phyloP scores from a whole-genome alignment of 768 basidiomycete genomes.

The Rhizopogon roseolus region DNA sequence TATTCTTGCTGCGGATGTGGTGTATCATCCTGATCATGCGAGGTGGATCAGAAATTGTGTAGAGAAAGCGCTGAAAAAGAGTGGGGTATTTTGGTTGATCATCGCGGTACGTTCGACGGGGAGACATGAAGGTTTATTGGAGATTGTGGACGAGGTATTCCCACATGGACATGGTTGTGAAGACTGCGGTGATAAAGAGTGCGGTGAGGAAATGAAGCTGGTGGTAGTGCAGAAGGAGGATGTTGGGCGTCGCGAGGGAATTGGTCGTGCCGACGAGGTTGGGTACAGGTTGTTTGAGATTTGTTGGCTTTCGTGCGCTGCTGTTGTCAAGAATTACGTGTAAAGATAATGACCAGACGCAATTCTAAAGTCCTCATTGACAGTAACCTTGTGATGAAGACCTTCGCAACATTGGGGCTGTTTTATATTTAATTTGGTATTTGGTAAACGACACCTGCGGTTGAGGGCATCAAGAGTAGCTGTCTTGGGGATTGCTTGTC shows the following conservation, averaged over 20 bases:
- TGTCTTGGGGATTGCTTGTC: no score
- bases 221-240: conserved; percentile 44
- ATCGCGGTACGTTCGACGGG: conserved; percentile 64
- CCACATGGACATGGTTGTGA: conserved; percentile 9
- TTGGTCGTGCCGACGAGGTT: conserved; percentile 66
- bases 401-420: no score
- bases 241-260: conserved; percentile 44
- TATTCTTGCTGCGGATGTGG: conserved; percentile 74
- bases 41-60: conserved; percentile 64
- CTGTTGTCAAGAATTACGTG: neutral
- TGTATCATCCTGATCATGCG: conserved; percentile 71
- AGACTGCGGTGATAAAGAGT: conserved; percentile 1
- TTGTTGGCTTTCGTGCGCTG: conserved; percentile 44
- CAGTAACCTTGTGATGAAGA: no score
- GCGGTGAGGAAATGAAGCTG: conserved; percentile 24
- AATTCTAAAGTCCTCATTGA: no score
- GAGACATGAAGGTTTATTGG: conserved; percentile 53
- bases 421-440: no score
- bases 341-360: no score
- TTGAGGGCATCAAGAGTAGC: no score
- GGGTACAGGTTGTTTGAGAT: conserved; percentile 69
- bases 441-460: no score
- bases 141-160: conserved; percentile 56
- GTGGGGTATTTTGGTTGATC: conserved; percentile 68
- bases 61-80: conserved; percentile 37